A percentile compares a stretch with the other conserved stretches of the same genome.
Conservation (phyloP, 192 early-diverging fungal genomes). For the Ramicandelaber brevisporus region DNA sequence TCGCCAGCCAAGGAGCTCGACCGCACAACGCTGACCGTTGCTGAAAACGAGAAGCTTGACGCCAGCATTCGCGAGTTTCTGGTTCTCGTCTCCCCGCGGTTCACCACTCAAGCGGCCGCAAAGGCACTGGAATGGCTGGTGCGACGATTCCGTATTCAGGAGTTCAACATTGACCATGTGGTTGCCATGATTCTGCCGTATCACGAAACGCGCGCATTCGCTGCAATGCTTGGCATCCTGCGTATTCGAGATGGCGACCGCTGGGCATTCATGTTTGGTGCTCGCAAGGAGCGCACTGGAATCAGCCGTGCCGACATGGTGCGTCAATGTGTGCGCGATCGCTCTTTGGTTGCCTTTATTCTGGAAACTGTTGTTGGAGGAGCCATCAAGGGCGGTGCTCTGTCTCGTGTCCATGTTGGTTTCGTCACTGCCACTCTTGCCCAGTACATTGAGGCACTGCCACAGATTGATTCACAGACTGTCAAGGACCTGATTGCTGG, state of each 20-base stretch:
- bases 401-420: slow-evolving; percentile 12
- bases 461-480: slow-evolving; percentile 4
- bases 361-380: slow-evolving; percentile 30
- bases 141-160: slow-evolving; percentile 58
- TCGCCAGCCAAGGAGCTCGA: slow-evolving; percentile 54
- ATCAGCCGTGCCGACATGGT: slow-evolving; percentile 45
- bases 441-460: slow-evolving; percentile 11
- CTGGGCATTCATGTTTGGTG: slow-evolving; percentile 14
- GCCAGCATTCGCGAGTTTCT: slow-evolving; percentile 46
- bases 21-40: slow-evolving; percentile 45
- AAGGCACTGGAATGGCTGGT: slow-evolving; percentile 86
- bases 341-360: slow-evolving; percentile 48
- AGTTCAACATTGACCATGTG: slow-evolving; percentile 58
- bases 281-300: slow-evolving; percentile 20
- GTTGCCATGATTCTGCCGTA: slow-evolving; percentile 67
- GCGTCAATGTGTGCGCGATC: slow-evolving; percentile 35
- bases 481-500: too few species aligned
- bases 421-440: too few species aligned
- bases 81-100: slow-evolving; percentile 53
- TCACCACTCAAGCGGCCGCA: slow-evolving; percentile 56
- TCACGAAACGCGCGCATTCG: slow-evolving; percentile 76
- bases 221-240: slow-evolving; percentile 53
- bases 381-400: slow-evolving; percentile 5
- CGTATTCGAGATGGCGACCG: slow-evolving; percentile 25
- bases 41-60: slow-evolving; percentile 61